Evolutionary conservation across 2,329 filamentous ascomycete genomes (phyloP), one percentile per base, ranked within the genome.

Genomic region (Chrysosporium queenslandicum): DNA sequence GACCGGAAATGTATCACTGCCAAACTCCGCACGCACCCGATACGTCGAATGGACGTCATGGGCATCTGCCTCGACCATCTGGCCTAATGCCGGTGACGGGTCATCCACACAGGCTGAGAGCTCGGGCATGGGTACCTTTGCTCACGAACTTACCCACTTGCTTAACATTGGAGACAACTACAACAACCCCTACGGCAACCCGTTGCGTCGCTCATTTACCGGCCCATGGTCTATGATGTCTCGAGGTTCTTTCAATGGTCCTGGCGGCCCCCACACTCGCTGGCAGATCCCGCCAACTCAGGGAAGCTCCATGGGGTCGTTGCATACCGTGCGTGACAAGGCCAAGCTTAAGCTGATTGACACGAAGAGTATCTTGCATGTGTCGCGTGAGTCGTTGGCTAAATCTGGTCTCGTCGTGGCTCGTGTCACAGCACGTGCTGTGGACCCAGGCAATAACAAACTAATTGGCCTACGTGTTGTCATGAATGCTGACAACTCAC

Each of bases 191-290:
- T 58, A 55, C 20, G 55, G 55, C 14, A 36, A 40, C 1, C 56
- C 56, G 7, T 32, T 46, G 3, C 53, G 47, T 25, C 54, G 56
- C n/a, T 25, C 56, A 5, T 55, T 20, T 40, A 56, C 56, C 21
- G 56, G 56, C 3, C 56, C 55, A 21, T 58, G 56, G 56, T 58
- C 56, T 16, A 58, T 58, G 56, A 45, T 58, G 53, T 58, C 55
- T 43, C 56, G 56, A 11, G 56, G 56, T 11, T 55, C 52, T 27
- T 58, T 58, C 43, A 58, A 58, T 21, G 56, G 56, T 7, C 56
- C 56, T 5, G 56, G 56, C 29, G 56, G 56, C 12, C 56, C 56
- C 23, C 56, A 58, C 36, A 50, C 54, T 6, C 56, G 55, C 47
- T 58, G 55, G 56, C 41, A 50, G 30, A 51, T 58, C 18, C 56